Base-by-base conservation (phyloP, 2,329 filamentous ascomycete genomes). In the Diaporthe helianthi region DNA sequence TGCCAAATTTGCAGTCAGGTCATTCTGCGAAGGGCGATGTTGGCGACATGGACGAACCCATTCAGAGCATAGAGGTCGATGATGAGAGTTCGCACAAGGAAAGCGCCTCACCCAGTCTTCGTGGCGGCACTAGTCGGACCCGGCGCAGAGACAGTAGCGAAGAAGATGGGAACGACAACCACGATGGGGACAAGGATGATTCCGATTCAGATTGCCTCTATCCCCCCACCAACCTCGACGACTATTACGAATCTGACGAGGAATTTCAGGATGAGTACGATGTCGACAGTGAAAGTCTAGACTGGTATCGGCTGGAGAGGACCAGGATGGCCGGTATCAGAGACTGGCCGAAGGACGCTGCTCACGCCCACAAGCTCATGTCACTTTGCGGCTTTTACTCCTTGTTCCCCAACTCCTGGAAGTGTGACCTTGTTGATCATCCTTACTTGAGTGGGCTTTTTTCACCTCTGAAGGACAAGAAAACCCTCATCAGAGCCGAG, bases 11-110 rank as follows among this genome's bases (percentile, higher is more conserved):
- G 17, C 54, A 63, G n/a, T 13, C 12, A 47, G 33, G 19, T 3
- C n/a, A n/a, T 33, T 6, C 36, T 26, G 24, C 17, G 29, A 19
- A 24, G 12, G 26, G n/a, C 29, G 10, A 24, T 44, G 10, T 38
- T n/a, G 52, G 36, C 31, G 60, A 38, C 84, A 9, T 80, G 83
- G 1, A 76, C 76, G 12, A 77, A 79, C 54, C 85, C 84, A 10
- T 79, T 86, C 12, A 86, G 83, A 4, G 73, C 74, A 5, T 75
- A 78, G 63, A 86, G 86, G 75, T 86, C 17, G 22, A 67, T 31
- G 65, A 51, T 49, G 65, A 67, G 24, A 29, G 7, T 58, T 36
- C 24, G 13, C 44, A 38, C 65, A 38, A 19, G 4, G 12, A 15
- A 8, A 54, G 22, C 29, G 52, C 41, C 53, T 58, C 65, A 13